phyloP scores from a whole-genome alignment of 179 eudicot species.

The Patellifolia procumbens region DNA sequence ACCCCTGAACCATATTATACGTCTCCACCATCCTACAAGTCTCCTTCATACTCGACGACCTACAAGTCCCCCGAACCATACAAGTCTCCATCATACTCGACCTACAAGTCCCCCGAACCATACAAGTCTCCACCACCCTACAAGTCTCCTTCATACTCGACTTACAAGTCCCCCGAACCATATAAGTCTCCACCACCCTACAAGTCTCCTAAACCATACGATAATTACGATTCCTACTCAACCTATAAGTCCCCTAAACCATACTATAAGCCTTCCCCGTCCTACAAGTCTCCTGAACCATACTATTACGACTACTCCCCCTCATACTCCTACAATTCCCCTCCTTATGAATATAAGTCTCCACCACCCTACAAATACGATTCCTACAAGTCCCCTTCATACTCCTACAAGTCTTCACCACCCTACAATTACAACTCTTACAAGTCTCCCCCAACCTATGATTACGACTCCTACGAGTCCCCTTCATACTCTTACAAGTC shows the following conservation, averaged over 20 bases:
- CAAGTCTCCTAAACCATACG: not conserved
- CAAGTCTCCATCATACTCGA: not conserved
- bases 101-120: no score
- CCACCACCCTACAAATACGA: not conserved
- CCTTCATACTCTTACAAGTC: no score
- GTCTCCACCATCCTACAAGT: not conserved
- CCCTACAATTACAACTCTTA: not conserved
- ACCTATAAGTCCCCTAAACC: not conserved
- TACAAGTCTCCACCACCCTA: not conserved
- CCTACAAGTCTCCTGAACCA: not conserved
- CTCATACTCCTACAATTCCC: not conserved
- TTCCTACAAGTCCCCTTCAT: not conserved
- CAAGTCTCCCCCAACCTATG: not conserved
- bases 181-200: not conserved
- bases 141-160: not conserved
- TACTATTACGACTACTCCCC: not conserved
- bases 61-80: constrained; percentile 4
- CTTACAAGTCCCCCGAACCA: not conserved
- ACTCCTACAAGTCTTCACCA: constrained; percentile 10
- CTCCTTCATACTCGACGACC: not conserved
- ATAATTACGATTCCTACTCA: not conserved
- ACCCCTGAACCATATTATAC: no score
- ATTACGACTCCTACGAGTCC: not conserved
- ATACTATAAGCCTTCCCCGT: not conserved
- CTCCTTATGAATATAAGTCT: not conserved